Percentiles rank a stretch among this genome's conserved stretches.
These are phyloP conservation scores for Cyclostephanos invisitatus DNA, from an alignment of 108 stramenopile species.

Conservation along the genomic window DNA sequence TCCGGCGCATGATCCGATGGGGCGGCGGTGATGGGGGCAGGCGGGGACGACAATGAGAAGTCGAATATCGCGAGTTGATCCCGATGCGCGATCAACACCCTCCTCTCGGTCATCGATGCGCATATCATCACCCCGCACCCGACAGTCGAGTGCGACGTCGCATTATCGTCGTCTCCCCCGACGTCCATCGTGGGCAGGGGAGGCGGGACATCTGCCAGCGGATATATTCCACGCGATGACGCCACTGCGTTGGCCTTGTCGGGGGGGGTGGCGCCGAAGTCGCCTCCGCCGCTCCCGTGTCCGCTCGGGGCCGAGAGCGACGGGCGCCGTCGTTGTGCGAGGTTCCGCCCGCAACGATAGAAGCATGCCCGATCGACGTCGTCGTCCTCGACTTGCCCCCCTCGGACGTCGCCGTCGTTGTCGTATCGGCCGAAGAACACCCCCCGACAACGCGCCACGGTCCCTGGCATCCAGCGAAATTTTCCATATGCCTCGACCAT, in stretches of 20 bases:
- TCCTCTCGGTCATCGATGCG: conserved; percentile 21
- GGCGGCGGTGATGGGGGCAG: neutral
- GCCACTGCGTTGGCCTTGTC: neutral
- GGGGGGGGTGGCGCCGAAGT: too few species aligned
- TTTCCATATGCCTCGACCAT: conserved; percentile 41
- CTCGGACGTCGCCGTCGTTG: too few species aligned
- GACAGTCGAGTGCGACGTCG: conserved; percentile 6
- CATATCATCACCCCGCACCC: conserved; percentile 32
- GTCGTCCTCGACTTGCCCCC: too few species aligned
- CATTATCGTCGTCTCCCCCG: neutral
- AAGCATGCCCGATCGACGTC: too few species aligned
- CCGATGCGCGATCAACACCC: conserved; percentile 64
- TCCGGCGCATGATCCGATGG: neutral
- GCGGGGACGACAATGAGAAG: conserved; percentile 21
- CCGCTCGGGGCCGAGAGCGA: neutral
- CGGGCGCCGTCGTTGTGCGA: neutral
- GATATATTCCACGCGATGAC: conserved; percentile 4
- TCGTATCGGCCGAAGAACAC: conserved; percentile 46
- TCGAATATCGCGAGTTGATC: conserved; percentile 77
- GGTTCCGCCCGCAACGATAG: neutral
- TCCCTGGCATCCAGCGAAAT: conserved; percentile 43
- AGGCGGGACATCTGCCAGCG: conserved; percentile 13
- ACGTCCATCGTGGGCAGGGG: conserved; percentile 11
- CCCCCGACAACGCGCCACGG: conserved; percentile 16
- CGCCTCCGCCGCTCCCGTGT: too few species aligned